A percentile compares a stretch with the other conserved stretches of the same genome.
Evolutionary conservation across 2,329 filamentous ascomycete species (phyloP).

Genomic region (Penicillium sp.): DNA sequence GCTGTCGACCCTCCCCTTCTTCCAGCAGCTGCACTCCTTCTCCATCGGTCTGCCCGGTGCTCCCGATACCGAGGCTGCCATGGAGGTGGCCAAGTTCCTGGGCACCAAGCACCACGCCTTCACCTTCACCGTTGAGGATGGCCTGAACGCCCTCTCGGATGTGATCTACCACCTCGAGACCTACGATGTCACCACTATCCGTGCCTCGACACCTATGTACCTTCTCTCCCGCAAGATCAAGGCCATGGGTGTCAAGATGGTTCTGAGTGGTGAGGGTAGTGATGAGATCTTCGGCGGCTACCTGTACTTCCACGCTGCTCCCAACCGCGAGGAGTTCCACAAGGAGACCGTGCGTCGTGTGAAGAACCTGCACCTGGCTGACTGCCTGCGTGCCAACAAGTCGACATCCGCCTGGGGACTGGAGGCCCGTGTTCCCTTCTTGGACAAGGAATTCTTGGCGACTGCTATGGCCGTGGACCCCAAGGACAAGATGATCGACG

Average conservation of each 20-base stretch:
- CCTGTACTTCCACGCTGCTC: constrained; percentile 95
- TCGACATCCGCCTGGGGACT: constrained; percentile 97
- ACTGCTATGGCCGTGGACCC: constrained; percentile 91
- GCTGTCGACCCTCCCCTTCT: constrained; percentile 80
- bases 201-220: constrained; percentile 98
- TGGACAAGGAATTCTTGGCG: constrained; percentile 96
- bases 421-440: constrained; percentile 94
- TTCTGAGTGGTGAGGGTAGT: constrained; percentile 90
- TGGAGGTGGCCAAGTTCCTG: constrained; percentile 91
- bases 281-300: constrained; percentile 99
- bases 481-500: constrained; percentile 89
- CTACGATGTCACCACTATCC: constrained; percentile 97
- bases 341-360: constrained; percentile 89
- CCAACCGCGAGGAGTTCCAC: constrained; percentile 88
- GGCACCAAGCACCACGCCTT: constrained; percentile 98
- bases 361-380: constrained; percentile 93
- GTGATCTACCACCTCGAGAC: constrained; percentile 98
- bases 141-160: constrained; percentile 91
- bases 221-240: constrained; percentile 97
- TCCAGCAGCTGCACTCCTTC: constrained; percentile 96
- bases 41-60: constrained; percentile 92
- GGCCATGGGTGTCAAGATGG: constrained; percentile 99
- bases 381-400: constrained; percentile 98
- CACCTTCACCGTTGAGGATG: constrained; percentile 96
- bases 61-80: constrained; percentile 84